Conservation (phyloP, 106 monocot species). For the Cymbidium sinense region DNA sequence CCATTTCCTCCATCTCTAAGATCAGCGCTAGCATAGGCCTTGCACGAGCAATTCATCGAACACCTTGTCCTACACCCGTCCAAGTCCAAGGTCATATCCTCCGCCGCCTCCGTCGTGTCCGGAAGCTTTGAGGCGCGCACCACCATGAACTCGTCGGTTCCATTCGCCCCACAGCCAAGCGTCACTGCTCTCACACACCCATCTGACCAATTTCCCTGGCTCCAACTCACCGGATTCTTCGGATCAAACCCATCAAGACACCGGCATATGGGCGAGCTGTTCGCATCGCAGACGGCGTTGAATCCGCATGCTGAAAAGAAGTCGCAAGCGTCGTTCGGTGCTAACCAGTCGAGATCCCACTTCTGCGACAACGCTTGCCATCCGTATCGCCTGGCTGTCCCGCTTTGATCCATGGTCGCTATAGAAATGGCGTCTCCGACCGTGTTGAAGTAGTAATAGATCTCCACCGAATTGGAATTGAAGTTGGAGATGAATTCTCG, state of each 20-base stretch:
- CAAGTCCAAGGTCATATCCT: slow-evolving; percentile 19
- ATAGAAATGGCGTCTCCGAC: background rate
- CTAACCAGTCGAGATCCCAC: slow-evolving; percentile 4
- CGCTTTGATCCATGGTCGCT: background rate
- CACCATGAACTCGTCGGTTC: slow-evolving; percentile 17
- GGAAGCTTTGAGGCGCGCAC: slow-evolving; percentile 27
- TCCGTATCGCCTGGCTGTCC: background rate
- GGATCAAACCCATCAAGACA: slow-evolving; percentile 9
- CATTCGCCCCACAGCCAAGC: slow-evolving; percentile 29
- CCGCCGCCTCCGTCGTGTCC: slow-evolving; percentile 13
- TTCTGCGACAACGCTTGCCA: background rate
- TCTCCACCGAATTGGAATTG: background rate
- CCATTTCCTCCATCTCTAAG: slow-evolving; percentile 22
- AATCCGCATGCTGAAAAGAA: background rate
- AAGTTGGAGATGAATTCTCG: background rate
- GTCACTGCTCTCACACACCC: slow-evolving; percentile 21
- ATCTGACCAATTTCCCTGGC: slow-evolving; percentile 13
- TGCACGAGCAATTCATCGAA: slow-evolving; percentile 48
- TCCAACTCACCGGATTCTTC: slow-evolving; percentile 9
- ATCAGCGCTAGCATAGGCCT: slow-evolving; percentile 38
- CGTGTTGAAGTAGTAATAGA: background rate
- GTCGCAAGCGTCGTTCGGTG: background rate
- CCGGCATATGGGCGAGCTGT: slow-evolving; percentile 5
- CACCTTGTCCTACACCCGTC: slow-evolving; percentile 30
- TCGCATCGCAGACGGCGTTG: slow-evolving; percentile 9